Conservation (phyloP, 2,329 filamentous ascomycete genomes). For the Plectosphaerella cucumerina region DNA sequence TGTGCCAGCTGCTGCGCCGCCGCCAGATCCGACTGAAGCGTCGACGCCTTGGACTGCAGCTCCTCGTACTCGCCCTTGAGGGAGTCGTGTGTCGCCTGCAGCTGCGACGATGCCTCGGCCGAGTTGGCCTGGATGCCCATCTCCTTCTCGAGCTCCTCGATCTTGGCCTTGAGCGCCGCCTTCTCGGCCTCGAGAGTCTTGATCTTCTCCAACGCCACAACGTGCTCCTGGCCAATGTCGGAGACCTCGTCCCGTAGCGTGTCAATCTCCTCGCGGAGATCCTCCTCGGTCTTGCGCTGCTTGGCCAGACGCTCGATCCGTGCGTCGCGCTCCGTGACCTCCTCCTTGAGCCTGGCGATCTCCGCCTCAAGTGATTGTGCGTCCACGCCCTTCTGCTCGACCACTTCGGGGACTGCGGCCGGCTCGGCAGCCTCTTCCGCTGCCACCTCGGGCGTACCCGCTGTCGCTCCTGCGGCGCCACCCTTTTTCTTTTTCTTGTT, state of each 20-base stretch:
- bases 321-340: slow-evolving; percentile 61
- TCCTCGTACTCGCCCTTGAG: slow-evolving; percentile 57
- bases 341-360: slow-evolving; percentile 44
- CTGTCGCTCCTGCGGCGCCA: slow-evolving; percentile 43
- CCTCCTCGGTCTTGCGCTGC: slow-evolving; percentile 71
- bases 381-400: slow-evolving; percentile 19
- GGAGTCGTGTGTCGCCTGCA: slow-evolving; percentile 57
- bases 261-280: slow-evolving; percentile 81
- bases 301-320: slow-evolving; percentile 68
- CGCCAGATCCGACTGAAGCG: slow-evolving; percentile 76
- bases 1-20: slow-evolving; percentile 85
- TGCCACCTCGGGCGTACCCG: slow-evolving; percentile 21
- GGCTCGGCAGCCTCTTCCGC: slow-evolving; percentile 30
- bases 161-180: slow-evolving; percentile 55
- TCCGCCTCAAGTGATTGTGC: slow-evolving; percentile 41
- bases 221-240: slow-evolving; percentile 75
- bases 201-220: slow-evolving; percentile 73
- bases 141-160: slow-evolving; percentile 68
- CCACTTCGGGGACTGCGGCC: slow-evolving; percentile 19
- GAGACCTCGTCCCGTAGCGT: slow-evolving; percentile 75
- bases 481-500: slow-evolving; percentile 90
- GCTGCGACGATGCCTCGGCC: slow-evolving; percentile 43
- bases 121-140: slow-evolving; percentile 38
- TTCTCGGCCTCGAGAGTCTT: slow-evolving; percentile 70
- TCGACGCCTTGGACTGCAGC: slow-evolving; percentile 64